Evolutionary conservation across 169 alveolate species (phyloP), one percentile per base, ranked within the genome.

Genomic region (Cryptosporidium sp.): DNA sequence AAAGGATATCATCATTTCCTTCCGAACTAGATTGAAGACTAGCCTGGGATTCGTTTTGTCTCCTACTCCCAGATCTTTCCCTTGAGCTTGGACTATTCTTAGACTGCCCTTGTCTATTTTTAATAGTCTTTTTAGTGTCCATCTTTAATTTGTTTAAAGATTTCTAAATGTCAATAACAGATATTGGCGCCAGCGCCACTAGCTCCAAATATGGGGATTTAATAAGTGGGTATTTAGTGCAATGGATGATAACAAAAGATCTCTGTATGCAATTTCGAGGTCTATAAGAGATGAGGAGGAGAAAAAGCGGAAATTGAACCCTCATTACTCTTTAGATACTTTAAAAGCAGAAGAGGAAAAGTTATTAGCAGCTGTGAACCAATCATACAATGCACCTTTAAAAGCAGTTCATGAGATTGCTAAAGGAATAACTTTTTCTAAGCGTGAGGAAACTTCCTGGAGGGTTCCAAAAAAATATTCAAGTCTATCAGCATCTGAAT

Each of bases 371-470:
- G 89, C 89, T 14, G 75, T 80, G 5, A 29, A 80, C 56, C 61
- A 80, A 62, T 62, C 89, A 26, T 67, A 61, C 14, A 45, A n/a
- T 48, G 89, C 80, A 39, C 89, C 89, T 0, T 75, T 92, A 37
- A 91, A 85, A 39, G 92, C 95, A 29, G 95, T 91, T 14, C 92
- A 89, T 56, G 95, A 92, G 84, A 85, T 92, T 68, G 94, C 95
- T 10, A 92, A 92, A 85, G 94, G 94, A 53, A 73, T 92, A 31
- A 85, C 71, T 39, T 86, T 85, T 75, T 85, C 85, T 31, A 87
- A 85, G 45, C 65, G 67, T 35, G 86, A 73, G 91, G 85, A 84
- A 0, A 80, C 89, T 23, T 91, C 92, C 48, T 93, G 95, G 95
- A 93, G 87, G 9, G 60, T 94, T 29, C 96, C 96, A 18, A 69